Conservation (phyloP, 176 grass and related monocot genomes). For the Panicum miliaceum region DNA sequence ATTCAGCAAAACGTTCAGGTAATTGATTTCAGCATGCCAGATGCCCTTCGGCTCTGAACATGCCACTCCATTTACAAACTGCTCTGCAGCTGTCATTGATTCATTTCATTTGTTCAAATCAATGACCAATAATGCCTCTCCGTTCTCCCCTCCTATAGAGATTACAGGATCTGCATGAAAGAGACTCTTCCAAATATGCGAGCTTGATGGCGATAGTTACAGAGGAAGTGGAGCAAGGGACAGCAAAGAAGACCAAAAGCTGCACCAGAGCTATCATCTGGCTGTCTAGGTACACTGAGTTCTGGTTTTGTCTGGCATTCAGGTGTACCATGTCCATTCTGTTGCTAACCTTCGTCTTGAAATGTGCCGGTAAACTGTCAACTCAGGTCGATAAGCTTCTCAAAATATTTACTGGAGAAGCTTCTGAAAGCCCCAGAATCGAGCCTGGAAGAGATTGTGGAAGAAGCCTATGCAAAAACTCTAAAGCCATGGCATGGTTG, state of each 20-base stretch:
- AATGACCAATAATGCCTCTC: neutral
- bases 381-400: constrained; percentile 75
- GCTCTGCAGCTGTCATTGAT: neutral
- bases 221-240: constrained; percentile 61
- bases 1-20: constrained; percentile 82
- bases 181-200: constrained; percentile 55
- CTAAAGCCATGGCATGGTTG: constrained; percentile 88
- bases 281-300: constrained; percentile 61
- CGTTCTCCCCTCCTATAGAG: constrained; percentile 46
- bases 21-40: constrained; percentile 27
- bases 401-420: constrained; percentile 58
- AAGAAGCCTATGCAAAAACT: constrained; percentile 64
- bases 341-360: neutral
- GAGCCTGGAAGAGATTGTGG: constrained; percentile 64
- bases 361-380: neutral
- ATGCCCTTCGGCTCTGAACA: neutral
- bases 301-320: neutral
- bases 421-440: constrained; percentile 48
- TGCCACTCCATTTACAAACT: neutral
- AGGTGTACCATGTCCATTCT: neutral
- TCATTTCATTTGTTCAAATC: constrained; percentile 12
- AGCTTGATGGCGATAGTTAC: constrained; percentile 65
- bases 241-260: constrained; percentile 66
- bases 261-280: constrained; percentile 81
- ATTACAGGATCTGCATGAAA: constrained; percentile 57